Percentiles rank a stretch among this genome's conserved stretches.
Conservation (phyloP, 2,329 filamentous ascomycete species). For the Phialophora chinensis region DNA sequence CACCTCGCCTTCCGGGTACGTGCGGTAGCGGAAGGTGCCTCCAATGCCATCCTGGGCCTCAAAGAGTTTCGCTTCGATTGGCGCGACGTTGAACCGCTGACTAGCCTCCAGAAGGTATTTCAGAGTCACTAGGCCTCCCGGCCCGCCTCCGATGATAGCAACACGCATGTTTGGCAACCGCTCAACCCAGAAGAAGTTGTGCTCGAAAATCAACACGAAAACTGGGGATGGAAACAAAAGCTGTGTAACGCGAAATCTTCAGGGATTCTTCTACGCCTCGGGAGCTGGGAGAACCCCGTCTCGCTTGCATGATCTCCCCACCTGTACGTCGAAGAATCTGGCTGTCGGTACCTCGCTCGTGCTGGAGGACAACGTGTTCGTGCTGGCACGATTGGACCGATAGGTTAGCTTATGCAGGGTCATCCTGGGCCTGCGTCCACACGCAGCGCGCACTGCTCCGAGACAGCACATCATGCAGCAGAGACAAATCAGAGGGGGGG, state of each 20-base stretch:
- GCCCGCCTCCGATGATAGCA: slow-evolving; percentile 21
- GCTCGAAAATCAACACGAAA: not conserved
- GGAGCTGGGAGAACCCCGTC: slow-evolving; percentile 8
- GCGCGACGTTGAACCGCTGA: slow-evolving; percentile 9
- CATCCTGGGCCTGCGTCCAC: not conserved
- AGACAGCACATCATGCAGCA: slow-evolving; percentile 4
- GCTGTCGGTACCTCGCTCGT: not conserved
- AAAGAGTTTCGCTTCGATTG: slow-evolving; percentile 16
- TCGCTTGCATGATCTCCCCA: slow-evolving; percentile 15
- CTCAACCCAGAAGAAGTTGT: not conserved
- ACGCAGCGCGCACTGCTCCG: not conserved
- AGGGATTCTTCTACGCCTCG: not conserved
- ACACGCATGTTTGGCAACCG: slow-evolving; percentile 16
- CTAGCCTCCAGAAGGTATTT: slow-evolving; percentile 23
- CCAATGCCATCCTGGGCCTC: slow-evolving; percentile 23
- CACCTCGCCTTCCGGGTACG: slow-evolving; percentile 23
- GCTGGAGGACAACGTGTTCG: not conserved
- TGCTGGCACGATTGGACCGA: slow-evolving; percentile 9
- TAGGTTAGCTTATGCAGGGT: slow-evolving; percentile 9
- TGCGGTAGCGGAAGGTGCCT: slow-evolving; percentile 22
- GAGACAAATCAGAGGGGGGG: not conserved
- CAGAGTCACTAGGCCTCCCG: slow-evolving; percentile 22
- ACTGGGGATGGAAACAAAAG: slow-evolving; percentile 5
- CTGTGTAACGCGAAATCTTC: slow-evolving; percentile 13
- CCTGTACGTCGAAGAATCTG: slow-evolving; percentile 14